These are phyloP conservation scores for Yamadazyma sp. DNA, from an alignment of 805 yeast genomes.

Conservation along the genomic window DNA sequence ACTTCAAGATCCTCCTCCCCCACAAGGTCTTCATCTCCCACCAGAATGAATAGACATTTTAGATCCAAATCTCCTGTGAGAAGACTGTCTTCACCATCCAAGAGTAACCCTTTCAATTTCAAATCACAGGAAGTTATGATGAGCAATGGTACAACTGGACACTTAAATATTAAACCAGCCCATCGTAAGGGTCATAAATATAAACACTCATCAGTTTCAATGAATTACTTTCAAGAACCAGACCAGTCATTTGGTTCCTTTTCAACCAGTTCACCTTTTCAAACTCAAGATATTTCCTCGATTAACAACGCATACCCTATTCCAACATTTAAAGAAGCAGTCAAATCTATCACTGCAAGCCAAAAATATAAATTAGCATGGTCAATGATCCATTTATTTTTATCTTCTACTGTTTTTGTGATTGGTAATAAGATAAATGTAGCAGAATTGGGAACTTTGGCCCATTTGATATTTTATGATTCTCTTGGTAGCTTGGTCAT, in stretches of 20 bases:
- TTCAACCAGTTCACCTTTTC: background rate
- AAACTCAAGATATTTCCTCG: background rate
- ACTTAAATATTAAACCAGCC: slow-evolving; percentile 47
- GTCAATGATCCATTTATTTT: slow-evolving; percentile 53
- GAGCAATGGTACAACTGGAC: slow-evolving; percentile 20
- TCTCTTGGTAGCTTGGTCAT: slow-evolving; percentile 70
- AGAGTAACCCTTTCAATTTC: slow-evolving; percentile 60
- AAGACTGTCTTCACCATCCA: slow-evolving; percentile 18
- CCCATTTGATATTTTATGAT: slow-evolving; percentile 87
- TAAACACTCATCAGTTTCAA: slow-evolving; percentile 93
- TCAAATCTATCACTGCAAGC: slow-evolving; percentile 51
- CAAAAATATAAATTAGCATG: slow-evolving; percentile 61
- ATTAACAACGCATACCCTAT: slow-evolving; percentile 67
- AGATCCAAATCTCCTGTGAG: slow-evolving; percentile 24
- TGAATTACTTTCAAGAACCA: slow-evolving; percentile 95
- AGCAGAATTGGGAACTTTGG: slow-evolving; percentile 66
- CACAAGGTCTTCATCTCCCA: slow-evolving; percentile 23
- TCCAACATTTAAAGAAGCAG: slow-evolving; percentile 65
- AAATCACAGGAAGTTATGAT: slow-evolving; percentile 47
- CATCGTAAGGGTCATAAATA: slow-evolving; percentile 93
- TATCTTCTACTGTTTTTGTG: slow-evolving; percentile 55
- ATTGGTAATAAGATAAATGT: slow-evolving; percentile 58
- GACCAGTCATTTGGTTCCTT: slow-evolving; percentile 27
- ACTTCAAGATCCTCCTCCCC: slow-evolving; percentile 26
- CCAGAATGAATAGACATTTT: slow-evolving; percentile 25